Evolutionary conservation across 148 eudicot genomes (phyloP).

Genomic region (Vaccinium darrowii): DNA sequence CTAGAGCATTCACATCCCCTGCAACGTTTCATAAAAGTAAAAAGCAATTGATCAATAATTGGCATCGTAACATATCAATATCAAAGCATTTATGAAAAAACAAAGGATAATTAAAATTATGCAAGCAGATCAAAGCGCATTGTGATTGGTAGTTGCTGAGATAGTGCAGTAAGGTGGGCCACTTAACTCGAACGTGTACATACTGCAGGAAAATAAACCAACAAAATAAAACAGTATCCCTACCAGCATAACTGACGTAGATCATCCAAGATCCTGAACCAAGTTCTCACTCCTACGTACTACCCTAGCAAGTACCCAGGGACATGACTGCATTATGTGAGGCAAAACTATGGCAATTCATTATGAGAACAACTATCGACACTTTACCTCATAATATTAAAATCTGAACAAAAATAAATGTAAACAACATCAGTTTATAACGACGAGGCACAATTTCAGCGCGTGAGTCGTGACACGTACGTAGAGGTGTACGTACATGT

Average conservation of each 20-base stretch:
- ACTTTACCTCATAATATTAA: background rate
- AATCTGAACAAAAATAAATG: background rate
- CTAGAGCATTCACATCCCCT: conserved; percentile 82
- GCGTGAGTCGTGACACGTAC: background rate
- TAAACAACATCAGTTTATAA: background rate
- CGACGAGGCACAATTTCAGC: background rate
- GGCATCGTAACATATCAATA: background rate
- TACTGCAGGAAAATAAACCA: background rate
- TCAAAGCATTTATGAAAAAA: background rate
- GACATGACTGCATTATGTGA: background rate
- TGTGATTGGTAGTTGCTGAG: background rate
- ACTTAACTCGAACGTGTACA: background rate
- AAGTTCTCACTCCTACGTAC: background rate
- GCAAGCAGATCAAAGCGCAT: background rate
- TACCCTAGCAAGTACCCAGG: background rate
- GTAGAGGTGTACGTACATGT: background rate
- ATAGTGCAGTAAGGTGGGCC: background rate
- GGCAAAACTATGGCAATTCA: background rate
- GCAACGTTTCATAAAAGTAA: conserved; percentile 17
- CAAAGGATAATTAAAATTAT: background rate
- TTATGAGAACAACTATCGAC: background rate
- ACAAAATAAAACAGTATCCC: background rate
- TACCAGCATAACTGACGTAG: background rate
- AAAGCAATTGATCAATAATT: conserved; percentile 1
- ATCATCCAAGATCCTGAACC: background rate